phyloP scores from a whole-genome alignment of 257 asterid genomes.

The Catharanthus roseus region DNA sequence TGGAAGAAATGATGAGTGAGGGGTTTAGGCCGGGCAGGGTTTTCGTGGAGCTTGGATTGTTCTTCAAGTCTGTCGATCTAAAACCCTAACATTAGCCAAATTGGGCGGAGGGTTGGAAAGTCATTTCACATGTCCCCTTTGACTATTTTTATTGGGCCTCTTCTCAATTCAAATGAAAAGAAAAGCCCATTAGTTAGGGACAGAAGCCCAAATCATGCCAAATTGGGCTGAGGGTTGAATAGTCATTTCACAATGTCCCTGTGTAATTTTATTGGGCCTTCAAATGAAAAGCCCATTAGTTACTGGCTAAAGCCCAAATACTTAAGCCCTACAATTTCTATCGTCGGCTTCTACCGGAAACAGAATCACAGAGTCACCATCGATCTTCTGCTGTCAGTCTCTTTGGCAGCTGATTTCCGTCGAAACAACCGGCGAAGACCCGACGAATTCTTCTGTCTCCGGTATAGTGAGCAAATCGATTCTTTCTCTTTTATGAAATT shows the following conservation, averaged over 20 bases:
- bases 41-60: conserved; percentile 21
- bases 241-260: neutral
- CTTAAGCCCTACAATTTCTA: neutral
- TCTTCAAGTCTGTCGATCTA: conserved; percentile 37
- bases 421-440: neutral
- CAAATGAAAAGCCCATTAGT: neutral
- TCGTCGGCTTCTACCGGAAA: neutral
- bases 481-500: neutral
- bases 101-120: conserved; percentile 1
- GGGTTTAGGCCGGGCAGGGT: conserved; percentile 17
- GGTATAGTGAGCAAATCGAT: neutral
- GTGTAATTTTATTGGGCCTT: neutral
- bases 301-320: neutral
- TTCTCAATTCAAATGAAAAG: too few species aligned
- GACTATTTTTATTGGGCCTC: neutral
- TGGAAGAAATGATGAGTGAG: conserved; percentile 17
- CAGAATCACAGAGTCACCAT: neutral
- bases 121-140: neutral
- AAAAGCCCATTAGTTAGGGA: neutral
- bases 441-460: neutral
- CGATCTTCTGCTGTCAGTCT: neutral
- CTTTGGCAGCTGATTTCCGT: neutral
- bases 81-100: conserved; percentile 22
- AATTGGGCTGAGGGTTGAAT: conserved; percentile 1
- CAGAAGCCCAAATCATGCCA: too few species aligned